A percentile compares a stretch with the other conserved stretches of the same genome.
phyloP scores from a whole-genome alignment of 139 green algal genomes.

The Coelastrella sp. region DNA sequence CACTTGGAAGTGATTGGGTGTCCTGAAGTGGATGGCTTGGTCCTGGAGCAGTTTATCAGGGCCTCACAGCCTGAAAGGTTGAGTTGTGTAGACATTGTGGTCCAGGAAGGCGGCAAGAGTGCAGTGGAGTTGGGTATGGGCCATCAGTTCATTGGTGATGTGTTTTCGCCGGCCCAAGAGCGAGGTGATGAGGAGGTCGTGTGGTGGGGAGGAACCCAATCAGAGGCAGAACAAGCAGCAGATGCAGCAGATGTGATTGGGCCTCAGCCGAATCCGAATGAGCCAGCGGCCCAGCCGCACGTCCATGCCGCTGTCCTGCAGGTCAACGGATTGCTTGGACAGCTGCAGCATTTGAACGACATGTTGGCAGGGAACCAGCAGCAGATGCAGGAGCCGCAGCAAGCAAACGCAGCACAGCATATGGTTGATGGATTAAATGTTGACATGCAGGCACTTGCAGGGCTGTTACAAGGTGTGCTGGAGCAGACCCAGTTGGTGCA shows the following conservation, averaged over 20 bases:
- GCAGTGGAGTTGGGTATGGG: slow-evolving; percentile 2
- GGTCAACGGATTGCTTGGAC: neutral
- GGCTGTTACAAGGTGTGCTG: no score
- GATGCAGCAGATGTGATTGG: neutral
- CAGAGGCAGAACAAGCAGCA: neutral
- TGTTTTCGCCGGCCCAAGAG: slow-evolving; percentile 3
- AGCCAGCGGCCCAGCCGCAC: neutral
- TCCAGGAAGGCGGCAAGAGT: neutral
- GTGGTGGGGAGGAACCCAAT: slow-evolving; percentile 10
- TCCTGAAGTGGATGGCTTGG: neutral
- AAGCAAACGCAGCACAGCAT: no score
- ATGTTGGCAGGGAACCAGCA: neutral
- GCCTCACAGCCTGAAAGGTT: neutral
- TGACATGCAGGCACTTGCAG: no score
- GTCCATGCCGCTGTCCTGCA: neutral
- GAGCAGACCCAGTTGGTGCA: no score
- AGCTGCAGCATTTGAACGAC: neutral
- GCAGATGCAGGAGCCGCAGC: neutral
- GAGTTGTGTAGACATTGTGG: neutral
- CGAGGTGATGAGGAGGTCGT: neutral
- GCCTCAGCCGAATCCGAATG: neutral
- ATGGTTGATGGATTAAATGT: no score
- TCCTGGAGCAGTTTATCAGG: neutral
- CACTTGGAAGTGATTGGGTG: neutral
- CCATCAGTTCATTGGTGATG: neutral